A percentile compares a stretch with the other conserved stretches of the same genome.
phyloP scores from a whole-genome alignment of 305 asterid species.

The Fraxinus albicans region DNA sequence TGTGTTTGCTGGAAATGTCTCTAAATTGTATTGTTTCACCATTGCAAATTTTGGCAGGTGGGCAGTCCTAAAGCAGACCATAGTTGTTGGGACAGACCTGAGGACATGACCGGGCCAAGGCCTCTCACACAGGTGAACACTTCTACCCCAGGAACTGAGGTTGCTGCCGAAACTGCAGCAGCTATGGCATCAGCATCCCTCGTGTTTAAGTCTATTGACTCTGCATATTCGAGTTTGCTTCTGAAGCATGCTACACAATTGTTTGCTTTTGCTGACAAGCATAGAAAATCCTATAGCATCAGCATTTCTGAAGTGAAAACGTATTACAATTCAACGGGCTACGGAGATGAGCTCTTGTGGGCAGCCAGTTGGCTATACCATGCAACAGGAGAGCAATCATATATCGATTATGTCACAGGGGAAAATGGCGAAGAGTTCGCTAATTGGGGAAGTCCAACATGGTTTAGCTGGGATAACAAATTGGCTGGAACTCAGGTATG shows the following conservation, averaged over 20 bases:
- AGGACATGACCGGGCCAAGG: constrained; percentile 61
- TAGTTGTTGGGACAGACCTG: constrained; percentile 88
- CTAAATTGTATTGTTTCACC: not conserved
- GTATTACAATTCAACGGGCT: constrained; percentile 89
- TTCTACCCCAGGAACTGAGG: constrained; percentile 75
- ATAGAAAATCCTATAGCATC: constrained; percentile 57
- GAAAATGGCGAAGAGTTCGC: constrained; percentile 67
- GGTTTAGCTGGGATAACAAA: constrained; percentile 99
- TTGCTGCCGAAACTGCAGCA: constrained; percentile 94
- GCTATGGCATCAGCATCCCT: constrained; percentile 94
- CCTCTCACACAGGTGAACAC: constrained; percentile 79
- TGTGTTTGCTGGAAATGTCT: not conserved
- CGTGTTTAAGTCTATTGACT: constrained; percentile 59
- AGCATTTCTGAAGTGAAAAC: constrained; percentile 72
- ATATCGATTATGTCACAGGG: constrained; percentile 74
- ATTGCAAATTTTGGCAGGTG: constrained; percentile 47
- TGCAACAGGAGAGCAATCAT: constrained; percentile 69
- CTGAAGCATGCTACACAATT: constrained; percentile 75
- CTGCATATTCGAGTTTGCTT: constrained; percentile 66
- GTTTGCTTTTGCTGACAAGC: constrained; percentile 72
- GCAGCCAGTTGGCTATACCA: constrained; percentile 96
- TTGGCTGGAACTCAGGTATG: constrained; percentile 89
- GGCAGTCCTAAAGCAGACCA: constrained; percentile 76
- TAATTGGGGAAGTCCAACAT: constrained; percentile 79
- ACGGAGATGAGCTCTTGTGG: constrained; percentile 97